Evolutionary conservation across 768 basidiomycete species (phyloP), one percentile per base, ranked within the genome.

Genomic region (Coprinopsis sp.): DNA sequence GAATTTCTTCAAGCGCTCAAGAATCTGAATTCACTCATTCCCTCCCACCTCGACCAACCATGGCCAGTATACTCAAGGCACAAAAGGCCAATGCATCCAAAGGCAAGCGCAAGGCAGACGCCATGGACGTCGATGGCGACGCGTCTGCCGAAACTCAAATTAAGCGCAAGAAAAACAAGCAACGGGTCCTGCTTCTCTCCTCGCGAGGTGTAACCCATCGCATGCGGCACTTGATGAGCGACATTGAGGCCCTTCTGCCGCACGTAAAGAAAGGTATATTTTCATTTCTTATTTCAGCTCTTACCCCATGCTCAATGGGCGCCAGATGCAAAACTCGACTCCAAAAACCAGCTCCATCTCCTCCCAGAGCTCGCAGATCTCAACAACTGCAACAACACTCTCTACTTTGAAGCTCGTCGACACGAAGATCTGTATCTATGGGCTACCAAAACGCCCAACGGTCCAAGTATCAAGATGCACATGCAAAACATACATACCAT

Each of bases 401-500:
- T 99, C 16, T 99, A 96, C 70, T 96, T 99, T 60, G 96, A 99
- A 68, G 92, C 94, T 6, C 82, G 96, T 40, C 73, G 93, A 44
- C 91, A 97, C 58, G 91, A 96, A 60, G 95, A 98, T 58, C 72
- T 99, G 40, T 99, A 98, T 59, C 65, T 98, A 49, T 99, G 96
- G 96, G 87, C 92, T 25, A 83, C 89, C 11, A 94, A 97, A 65
- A 90, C 93, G 28, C 96, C 96, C 18, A 99, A 99, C 59, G 96
- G 96, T 8, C 96, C 96, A 12, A 94, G 89, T 59, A 82, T 94
- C 60, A 97, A 97, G 65, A 77, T 97, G 74, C 96, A 98, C 60
- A 95, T 97, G 13, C 94, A 96, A 68, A 99, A 98, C 61, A 77
- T 95, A 45, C 96, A 99, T 65, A 99, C 96, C 33, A 98, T 98